Evolutionary conservation across 2,329 filamentous ascomycete genomes (phyloP).

Genomic region (Ascochyta lentis): DNA sequence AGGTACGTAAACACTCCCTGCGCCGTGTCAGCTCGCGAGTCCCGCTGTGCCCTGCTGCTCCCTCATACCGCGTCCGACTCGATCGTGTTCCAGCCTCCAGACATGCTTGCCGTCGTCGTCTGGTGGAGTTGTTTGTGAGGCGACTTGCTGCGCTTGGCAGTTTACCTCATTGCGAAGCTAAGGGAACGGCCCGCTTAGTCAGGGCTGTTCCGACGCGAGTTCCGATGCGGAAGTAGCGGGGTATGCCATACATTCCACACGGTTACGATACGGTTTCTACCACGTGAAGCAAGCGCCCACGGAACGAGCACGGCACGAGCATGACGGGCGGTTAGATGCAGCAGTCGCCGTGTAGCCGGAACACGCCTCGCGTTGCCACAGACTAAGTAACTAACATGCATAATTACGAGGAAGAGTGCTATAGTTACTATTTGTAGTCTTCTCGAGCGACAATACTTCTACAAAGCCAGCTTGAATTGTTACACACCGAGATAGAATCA

Average conservation of each 20-base stretch:
- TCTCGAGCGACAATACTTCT: no score
- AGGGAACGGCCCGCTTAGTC: slow-evolving; percentile 6
- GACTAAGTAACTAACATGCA: no score
- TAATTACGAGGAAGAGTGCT: no score
- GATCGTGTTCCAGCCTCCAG: slow-evolving; percentile 93
- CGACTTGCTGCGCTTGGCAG: background rate
- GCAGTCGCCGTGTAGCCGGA: no score
- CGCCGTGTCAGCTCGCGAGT: slow-evolving; percentile 10
- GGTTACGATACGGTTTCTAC: no score
- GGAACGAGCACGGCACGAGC: no score
- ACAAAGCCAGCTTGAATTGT: no score
- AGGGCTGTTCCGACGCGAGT: slow-evolving; percentile 1
- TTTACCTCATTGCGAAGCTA: slow-evolving; percentile 3
- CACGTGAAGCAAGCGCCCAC: no score
- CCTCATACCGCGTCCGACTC: slow-evolving; percentile 88
- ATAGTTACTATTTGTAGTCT: no score
- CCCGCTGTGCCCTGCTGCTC: background rate
- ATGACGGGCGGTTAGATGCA: no score
- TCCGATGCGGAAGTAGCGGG: slow-evolving; percentile 3
- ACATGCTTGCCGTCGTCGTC: slow-evolving; percentile 32
- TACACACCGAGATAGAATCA: no score
- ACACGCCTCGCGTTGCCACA: no score
- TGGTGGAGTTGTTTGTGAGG: background rate
- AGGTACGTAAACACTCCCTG: slow-evolving; percentile 97
- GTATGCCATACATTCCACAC: background rate